Evolutionary conservation across 805 yeast genomes (phyloP).

Genomic region (Candida silvicultrix): DNA sequence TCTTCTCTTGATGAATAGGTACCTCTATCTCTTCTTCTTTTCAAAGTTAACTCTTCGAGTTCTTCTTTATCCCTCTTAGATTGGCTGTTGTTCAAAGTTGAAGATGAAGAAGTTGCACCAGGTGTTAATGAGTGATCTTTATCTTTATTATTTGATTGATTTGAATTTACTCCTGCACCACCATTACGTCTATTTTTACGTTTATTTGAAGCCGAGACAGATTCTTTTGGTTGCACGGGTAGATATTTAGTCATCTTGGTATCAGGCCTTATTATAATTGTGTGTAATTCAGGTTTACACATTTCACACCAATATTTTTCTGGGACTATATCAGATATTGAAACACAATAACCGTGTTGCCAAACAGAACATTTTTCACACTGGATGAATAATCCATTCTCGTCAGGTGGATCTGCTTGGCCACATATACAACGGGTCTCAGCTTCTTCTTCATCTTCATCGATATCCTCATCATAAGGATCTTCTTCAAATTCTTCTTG

Average conservation of each 20-base stretch:
- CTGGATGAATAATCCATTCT: conserved; percentile 65
- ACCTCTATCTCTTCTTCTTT: conserved; percentile 28
- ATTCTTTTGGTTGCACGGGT: conserved; percentile 34
- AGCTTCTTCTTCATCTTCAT: conserved; percentile 34
- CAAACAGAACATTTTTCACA: conserved; percentile 91
- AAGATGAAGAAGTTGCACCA: background rate
- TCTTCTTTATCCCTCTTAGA: conserved; percentile 19
- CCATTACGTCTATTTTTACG: conserved; percentile 19
- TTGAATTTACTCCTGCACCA: conserved; percentile 4
- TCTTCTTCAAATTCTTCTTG: conserved; percentile 3
- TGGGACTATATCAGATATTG: conserved; percentile 72
- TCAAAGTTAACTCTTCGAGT: conserved; percentile 7
- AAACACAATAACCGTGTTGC: conserved; percentile 98
- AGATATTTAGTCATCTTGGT: conserved; percentile 43
- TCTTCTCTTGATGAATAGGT: conserved; percentile 35
- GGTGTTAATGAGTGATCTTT: conserved; percentile 5
- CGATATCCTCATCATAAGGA: conserved; percentile 17
- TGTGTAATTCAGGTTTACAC: conserved; percentile 83
- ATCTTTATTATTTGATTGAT: background rate
- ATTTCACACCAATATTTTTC: conserved; percentile 93
- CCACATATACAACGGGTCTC: conserved; percentile 42
- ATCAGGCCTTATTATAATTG: conserved; percentile 39
- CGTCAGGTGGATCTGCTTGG: conserved; percentile 37
- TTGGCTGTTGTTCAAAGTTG: conserved; percentile 11
- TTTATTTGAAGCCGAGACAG: conserved; percentile 14